phyloP scores from a whole-genome alignment of 495 filamentous ascomycete species.

The Penicillium canescens region DNA sequence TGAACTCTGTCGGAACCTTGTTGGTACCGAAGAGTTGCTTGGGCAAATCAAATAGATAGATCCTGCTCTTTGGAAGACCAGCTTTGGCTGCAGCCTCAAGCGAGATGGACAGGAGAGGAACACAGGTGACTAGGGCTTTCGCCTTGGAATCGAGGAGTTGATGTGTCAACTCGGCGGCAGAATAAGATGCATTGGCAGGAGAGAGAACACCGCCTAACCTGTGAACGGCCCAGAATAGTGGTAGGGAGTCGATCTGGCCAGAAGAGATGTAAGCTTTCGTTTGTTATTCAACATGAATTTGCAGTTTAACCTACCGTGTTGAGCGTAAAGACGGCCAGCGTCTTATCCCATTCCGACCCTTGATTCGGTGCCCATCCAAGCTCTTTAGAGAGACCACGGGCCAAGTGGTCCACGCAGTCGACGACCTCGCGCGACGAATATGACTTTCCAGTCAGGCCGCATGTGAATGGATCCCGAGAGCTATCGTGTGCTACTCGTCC shows the following conservation, averaged over 20 bases:
- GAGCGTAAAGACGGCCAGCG: conserved; percentile 71
- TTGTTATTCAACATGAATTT: not conserved
- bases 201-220: conserved; percentile 72
- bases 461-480: conserved; percentile 76
- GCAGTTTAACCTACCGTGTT: conserved; percentile 66
- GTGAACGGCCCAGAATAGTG: conserved; percentile 75
- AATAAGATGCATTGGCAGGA: conserved; percentile 85
- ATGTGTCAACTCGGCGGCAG: conserved; percentile 70
- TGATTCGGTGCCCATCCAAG: conserved; percentile 73
- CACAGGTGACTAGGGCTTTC: conserved; percentile 77
- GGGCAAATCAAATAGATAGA: conserved; percentile 75
- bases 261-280: not conserved
- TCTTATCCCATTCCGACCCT: conserved; percentile 85
- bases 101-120: conserved; percentile 69
- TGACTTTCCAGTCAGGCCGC: conserved; percentile 71
- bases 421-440: conserved; percentile 67
- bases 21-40: conserved; percentile 47
- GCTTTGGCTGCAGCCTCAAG: conserved; percentile 66
- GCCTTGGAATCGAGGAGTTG: conserved; percentile 76
- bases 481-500: conserved; percentile 64
- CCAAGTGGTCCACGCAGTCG: conserved; percentile 67
- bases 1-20: conserved; percentile 54
- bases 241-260: conserved; percentile 73
- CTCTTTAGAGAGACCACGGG: conserved; percentile 69
- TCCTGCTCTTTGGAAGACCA: conserved; percentile 67